Percentiles rank a stretch among this genome's conserved stretches.
Evolutionary conservation across 345 rosid species (phyloP).

Genomic region (Salix udensis): DNA sequence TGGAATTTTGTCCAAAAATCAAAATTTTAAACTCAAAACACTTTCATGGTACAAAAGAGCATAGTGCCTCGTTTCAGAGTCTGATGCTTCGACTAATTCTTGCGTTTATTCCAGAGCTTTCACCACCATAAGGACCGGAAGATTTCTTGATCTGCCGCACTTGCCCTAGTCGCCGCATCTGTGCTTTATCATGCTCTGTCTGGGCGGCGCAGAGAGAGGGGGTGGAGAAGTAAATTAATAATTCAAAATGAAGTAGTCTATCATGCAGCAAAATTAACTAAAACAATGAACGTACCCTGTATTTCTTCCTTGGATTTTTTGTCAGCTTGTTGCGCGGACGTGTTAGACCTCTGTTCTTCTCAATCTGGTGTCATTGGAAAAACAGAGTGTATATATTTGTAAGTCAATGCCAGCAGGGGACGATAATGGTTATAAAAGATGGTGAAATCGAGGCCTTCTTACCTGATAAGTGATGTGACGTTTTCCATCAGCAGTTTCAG

Average conservation of each 20-base stretch:
- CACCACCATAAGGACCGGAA: conserved; percentile 61
- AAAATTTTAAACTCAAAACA: neutral
- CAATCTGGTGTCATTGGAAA: conserved; percentile 41
- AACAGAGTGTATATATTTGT: neutral
- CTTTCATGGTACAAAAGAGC: neutral
- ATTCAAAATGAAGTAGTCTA: neutral
- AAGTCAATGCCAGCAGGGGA: neutral
- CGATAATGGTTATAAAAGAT: neutral
- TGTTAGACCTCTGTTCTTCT: conserved; percentile 66
- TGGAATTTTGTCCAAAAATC: neutral
- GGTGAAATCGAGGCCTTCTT: conserved; percentile 7
- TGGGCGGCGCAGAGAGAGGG: conserved; percentile 12
- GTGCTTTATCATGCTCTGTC: conserved; percentile 48
- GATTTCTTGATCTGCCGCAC: conserved; percentile 52
- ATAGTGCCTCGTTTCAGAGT: conserved; percentile 8
- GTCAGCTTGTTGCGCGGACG: conserved; percentile 51
- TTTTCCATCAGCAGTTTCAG: conserved; percentile 66
- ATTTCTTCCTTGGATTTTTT: conserved; percentile 85
- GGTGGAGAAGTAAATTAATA: neutral
- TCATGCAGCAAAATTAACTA: neutral
- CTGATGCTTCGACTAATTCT: conserved; percentile 61
- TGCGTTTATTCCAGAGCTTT: conserved; percentile 59
- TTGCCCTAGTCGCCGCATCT: conserved; percentile 50
- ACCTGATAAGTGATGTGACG: conserved; percentile 56
- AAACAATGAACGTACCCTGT: conserved; percentile 43